These are phyloP conservation scores for Xylaria digitata DNA, from an alignment of 2,329 filamentous ascomycete genomes.

Conservation along the genomic window DNA sequence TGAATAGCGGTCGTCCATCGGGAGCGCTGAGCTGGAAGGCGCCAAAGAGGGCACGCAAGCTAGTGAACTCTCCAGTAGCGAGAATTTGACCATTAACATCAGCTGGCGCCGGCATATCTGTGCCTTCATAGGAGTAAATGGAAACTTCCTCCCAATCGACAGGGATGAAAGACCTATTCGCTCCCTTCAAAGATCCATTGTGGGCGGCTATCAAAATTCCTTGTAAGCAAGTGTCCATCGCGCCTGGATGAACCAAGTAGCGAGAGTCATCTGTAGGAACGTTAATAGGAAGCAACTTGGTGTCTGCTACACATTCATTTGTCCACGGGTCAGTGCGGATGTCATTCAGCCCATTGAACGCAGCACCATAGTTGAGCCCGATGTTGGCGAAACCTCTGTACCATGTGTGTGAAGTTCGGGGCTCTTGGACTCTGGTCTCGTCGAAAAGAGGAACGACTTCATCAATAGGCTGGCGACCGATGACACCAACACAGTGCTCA, in stretches of 20 bases:
- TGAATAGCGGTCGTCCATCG: slow-evolving; percentile 28
- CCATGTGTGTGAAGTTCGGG: slow-evolving; percentile 32
- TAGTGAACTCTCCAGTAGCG: slow-evolving; percentile 26
- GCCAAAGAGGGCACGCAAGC: slow-evolving; percentile 26
- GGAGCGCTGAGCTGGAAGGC: slow-evolving; percentile 27
- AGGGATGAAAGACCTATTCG: slow-evolving; percentile 29
- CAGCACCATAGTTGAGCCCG: slow-evolving; percentile 34
- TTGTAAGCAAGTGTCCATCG: slow-evolving; percentile 30
- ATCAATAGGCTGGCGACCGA: slow-evolving; percentile 28
- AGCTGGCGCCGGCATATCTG: slow-evolving; percentile 23
- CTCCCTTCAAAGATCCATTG: slow-evolving; percentile 27
- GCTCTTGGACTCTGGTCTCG: slow-evolving; percentile 28
- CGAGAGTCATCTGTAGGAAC: slow-evolving; percentile 30
- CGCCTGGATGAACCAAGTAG: slow-evolving; percentile 34
- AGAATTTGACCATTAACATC: slow-evolving; percentile 25
- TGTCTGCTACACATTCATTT: slow-evolving; percentile 21
- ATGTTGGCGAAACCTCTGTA: slow-evolving; percentile 36
- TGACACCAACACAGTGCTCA: slow-evolving; percentile 34
- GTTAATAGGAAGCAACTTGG: slow-evolving; percentile 25
- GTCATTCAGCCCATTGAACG: slow-evolving; percentile 29
- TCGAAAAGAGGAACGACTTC: slow-evolving; percentile 27
- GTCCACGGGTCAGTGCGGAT: slow-evolving; percentile 28
- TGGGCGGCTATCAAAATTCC: slow-evolving; percentile 24
- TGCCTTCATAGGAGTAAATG: slow-evolving; percentile 31
- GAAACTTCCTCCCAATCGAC: slow-evolving; percentile 33